phyloP scores from a whole-genome alignment of 2,329 filamentous ascomycete species.

The Ceratocystis alfenasii region DNA sequence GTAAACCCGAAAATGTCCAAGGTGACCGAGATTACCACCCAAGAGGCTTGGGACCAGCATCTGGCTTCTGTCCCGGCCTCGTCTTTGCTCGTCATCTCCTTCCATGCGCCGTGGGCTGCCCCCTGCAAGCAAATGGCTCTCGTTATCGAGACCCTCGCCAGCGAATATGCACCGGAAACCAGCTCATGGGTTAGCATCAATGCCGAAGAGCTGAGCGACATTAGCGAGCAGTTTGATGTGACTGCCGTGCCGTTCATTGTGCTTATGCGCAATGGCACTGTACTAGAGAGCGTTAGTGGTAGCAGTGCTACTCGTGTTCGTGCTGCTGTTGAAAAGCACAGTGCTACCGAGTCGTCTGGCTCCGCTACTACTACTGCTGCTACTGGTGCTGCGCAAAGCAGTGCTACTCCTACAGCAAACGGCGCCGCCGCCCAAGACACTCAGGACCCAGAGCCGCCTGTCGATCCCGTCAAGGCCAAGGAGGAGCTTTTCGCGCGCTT shows the following conservation, averaged over 20 bases:
- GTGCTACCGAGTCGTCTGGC: conserved; percentile 31
- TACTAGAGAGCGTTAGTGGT: conserved; percentile 77
- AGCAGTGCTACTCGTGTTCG: conserved; percentile 80
- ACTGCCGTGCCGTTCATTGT: conserved; percentile 89
- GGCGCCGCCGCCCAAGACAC: conserved; percentile 1
- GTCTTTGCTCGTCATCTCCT: conserved; percentile 74
- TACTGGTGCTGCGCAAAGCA: conserved; percentile 30
- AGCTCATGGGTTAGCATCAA: conserved; percentile 84
- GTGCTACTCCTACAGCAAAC: conserved; percentile 31
- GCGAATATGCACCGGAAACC: conserved; percentile 62
- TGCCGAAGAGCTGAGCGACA: conserved; percentile 84
- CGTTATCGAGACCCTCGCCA: conserved; percentile 73
- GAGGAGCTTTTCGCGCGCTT: conserved; percentile 77
- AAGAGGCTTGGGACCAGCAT: conserved; percentile 60
- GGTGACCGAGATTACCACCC: conserved; percentile 63
- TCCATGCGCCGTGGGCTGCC: conserved; percentile 93
- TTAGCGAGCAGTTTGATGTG: conserved; percentile 87
- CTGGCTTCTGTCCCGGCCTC: conserved; percentile 53
- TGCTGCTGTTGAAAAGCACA: conserved; percentile 72
- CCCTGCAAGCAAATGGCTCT: conserved; percentile 90
- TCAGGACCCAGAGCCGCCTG: conserved; percentile 26
- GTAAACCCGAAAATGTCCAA: conserved; percentile 48
- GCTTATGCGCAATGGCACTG: conserved; percentile 60
- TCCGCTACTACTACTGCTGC: conserved; percentile 26
- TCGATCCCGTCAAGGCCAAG: conserved; percentile 51